Conservation (phyloP, 257 asterid species). For the Fraxinus excelsior region DNA sequence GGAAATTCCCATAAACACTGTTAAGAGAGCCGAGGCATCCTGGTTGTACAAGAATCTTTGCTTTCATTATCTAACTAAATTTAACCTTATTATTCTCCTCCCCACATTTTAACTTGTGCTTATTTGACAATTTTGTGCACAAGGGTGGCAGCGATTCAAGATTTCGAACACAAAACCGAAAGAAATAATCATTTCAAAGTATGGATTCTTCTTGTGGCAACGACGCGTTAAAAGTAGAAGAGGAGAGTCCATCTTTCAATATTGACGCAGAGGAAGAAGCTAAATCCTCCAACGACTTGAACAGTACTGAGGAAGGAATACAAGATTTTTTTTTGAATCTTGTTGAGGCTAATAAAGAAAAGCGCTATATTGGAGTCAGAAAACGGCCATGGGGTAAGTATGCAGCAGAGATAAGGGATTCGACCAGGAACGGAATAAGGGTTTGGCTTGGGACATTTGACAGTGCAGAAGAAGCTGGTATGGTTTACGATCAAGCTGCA, state of each 20-base stretch:
- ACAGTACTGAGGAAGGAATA: not conserved
- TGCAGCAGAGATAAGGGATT: conserved; percentile 32
- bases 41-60: too few species aligned
- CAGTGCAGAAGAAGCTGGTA: conserved; percentile 23
- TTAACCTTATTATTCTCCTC: too few species aligned
- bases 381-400: conserved; percentile 29
- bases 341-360: too few species aligned
- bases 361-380: conserved; percentile 23
- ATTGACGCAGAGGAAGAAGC: not conserved
- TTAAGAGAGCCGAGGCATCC: too few species aligned
- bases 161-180: too few species aligned
- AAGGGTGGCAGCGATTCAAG: too few species aligned
- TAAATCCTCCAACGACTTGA: not conserved
- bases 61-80: too few species aligned
- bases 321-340: too few species aligned
- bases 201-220: not conserved
- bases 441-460: conserved; percentile 29
- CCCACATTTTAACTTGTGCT: too few species aligned
- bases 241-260: not conserved
- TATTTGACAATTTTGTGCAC: too few species aligned
- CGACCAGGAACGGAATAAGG: conserved; percentile 12
- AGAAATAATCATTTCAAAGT: too few species aligned
- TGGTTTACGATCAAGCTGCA: conserved; percentile 29
- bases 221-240: not conserved
- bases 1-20: too few species aligned